A percentile compares a stretch with the other conserved stretches of the same genome.
Conservation (phyloP, 495 filamentous ascomycete genomes). For the Massariosphaeria phaeospora region DNA sequence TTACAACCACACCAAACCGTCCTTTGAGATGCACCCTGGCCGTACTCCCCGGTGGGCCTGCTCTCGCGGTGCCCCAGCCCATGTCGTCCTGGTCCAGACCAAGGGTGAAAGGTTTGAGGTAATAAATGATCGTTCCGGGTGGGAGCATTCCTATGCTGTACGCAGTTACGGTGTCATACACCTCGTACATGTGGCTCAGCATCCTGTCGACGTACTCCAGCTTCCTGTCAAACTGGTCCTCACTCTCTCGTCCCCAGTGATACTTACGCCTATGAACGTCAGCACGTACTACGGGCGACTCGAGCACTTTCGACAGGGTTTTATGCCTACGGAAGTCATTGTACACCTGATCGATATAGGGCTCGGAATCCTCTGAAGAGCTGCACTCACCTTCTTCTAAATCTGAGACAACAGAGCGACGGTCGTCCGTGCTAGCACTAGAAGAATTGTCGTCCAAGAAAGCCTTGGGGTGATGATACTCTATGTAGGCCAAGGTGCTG, state of each 20-base stretch:
- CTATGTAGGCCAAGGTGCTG: not conserved
- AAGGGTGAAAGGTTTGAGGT: conserved; percentile 1
- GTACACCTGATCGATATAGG: not conserved
- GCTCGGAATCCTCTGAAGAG: not conserved
- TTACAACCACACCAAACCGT: conserved; percentile 14
- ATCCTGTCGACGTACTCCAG: conserved; percentile 7
- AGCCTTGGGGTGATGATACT: not conserved
- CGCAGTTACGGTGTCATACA: conserved; percentile 1
- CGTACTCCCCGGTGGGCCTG: not conserved
- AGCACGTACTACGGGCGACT: not conserved
- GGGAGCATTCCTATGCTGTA: conserved; percentile 4
- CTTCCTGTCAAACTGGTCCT: conserved; percentile 2
- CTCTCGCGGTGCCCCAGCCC: not conserved
- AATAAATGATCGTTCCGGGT: conserved; percentile 14
- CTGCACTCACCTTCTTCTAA: not conserved
- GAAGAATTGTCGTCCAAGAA: not conserved
- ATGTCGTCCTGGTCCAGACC: not conserved
- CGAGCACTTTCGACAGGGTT: not conserved
- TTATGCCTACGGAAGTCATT: not conserved
- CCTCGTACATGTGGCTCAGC: conserved; percentile 4
- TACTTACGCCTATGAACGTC: not conserved
- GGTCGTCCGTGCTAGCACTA: not conserved
- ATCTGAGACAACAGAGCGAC: not conserved
- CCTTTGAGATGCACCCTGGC: conserved; percentile 4
- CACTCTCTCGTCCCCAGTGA: not conserved